phyloP scores from a whole-genome alignment of 208 protist genomes.

The Crithidia acanthocephali region DNA sequence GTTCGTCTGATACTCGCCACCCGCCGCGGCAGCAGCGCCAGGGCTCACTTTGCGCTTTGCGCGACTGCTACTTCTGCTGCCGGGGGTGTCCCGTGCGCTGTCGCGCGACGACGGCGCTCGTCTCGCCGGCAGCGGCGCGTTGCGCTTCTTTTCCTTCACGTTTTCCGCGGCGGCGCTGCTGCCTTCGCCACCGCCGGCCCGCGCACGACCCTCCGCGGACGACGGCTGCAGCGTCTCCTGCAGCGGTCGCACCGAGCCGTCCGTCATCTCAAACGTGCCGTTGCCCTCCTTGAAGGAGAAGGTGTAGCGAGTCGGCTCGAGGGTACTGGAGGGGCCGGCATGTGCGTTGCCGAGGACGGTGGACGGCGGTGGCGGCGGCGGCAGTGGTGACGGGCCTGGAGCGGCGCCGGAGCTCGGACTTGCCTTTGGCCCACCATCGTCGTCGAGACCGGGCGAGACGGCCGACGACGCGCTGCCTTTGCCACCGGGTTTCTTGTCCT shows the following conservation, averaged over 20 bases:
- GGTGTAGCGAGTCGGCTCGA: slow-evolving; percentile 44
- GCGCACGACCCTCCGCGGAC: slow-evolving; percentile 16
- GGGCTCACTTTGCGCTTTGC: slow-evolving; percentile 3
- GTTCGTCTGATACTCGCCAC: slow-evolving; percentile 51
- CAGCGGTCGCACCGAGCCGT: slow-evolving; percentile 3
- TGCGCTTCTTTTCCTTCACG: slow-evolving; percentile 2
- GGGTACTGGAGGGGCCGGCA: not conserved
- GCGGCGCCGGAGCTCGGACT: not conserved
- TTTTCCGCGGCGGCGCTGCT: not conserved
- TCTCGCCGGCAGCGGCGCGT: not conserved
- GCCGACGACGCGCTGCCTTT: not conserved
- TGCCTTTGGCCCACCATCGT: not conserved
- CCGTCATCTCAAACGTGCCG: slow-evolving; percentile 41
- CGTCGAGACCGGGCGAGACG: not conserved
- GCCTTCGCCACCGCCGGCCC: slow-evolving; percentile 2
- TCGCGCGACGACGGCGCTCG: slow-evolving; percentile 16
- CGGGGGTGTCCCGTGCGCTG: not conserved
- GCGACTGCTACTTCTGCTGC: not conserved
- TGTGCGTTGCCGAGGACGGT: not conserved
- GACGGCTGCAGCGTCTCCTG: slow-evolving; percentile 19
- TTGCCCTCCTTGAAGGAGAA: slow-evolving; percentile 53
- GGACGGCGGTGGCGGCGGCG: not conserved
- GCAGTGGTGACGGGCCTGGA: slow-evolving; percentile 3
- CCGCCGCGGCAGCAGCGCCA: not conserved
- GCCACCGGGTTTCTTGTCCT: not conserved